Evolutionary conservation across 2,329 filamentous ascomycete species (phyloP).

Genomic region (Pseudogymnoascus sp.): DNA sequence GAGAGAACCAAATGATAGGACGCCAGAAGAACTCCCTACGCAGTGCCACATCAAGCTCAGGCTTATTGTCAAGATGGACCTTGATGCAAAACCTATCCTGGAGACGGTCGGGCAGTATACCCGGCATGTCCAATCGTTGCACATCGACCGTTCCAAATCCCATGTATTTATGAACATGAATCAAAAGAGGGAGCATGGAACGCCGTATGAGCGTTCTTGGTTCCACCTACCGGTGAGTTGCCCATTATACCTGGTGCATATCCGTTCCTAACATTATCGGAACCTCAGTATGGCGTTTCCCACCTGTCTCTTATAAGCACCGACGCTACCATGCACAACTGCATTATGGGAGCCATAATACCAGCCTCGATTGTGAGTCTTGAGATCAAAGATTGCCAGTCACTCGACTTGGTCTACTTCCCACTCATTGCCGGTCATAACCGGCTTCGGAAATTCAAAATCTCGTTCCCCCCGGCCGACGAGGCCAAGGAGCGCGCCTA

Average conservation of each 20-base stretch:
- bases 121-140: not conserved
- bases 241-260: not conserved
- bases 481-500: conserved; percentile 1
- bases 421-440: not conserved
- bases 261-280: not conserved
- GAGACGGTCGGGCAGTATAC: not conserved
- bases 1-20: not conserved
- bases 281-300: not conserved
- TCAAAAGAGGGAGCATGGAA: not conserved
- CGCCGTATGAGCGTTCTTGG: not conserved
- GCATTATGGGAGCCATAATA: not conserved
- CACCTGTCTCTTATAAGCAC: not conserved
- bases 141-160: not conserved
- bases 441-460: not conserved
- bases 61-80: not conserved
- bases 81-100: not conserved
- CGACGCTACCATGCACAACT: not conserved
- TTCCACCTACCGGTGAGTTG: not conserved
- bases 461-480: not conserved
- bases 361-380: not conserved
- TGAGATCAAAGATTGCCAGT: not conserved
- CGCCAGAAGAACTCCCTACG: not conserved
- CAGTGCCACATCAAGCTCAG: not conserved
- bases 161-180: not conserved
- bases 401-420: not conserved